Conservation (phyloP, 768 basidiomycete genomes). For the Megacollybia marginata region DNA sequence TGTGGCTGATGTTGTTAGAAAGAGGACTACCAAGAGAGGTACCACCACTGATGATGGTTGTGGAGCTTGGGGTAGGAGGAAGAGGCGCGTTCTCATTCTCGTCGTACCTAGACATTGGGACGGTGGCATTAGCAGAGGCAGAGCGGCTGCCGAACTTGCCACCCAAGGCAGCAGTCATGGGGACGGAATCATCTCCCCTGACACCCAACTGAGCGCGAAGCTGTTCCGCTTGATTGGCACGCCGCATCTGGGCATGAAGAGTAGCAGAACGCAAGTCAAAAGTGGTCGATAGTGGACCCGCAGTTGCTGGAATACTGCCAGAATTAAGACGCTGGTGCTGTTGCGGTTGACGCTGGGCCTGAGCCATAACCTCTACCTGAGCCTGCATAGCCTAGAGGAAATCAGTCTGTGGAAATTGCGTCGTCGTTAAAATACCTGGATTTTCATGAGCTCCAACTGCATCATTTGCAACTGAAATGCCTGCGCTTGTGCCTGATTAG, state of each 20-base stretch:
- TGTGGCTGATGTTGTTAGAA: constrained; percentile 28
- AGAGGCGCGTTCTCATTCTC: constrained; percentile 32
- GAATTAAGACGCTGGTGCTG: constrained; percentile 39
- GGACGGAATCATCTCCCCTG: constrained; percentile 49
- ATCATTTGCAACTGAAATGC: constrained; percentile 79
- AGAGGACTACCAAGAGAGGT: constrained; percentile 54
- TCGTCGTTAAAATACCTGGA: constrained; percentile 48
- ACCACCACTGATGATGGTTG: constrained; percentile 67
- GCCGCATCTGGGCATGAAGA: constrained; percentile 53
- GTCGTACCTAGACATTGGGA: constrained; percentile 27
- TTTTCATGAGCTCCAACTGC: constrained; percentile 74
- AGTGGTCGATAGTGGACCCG: constrained; percentile 55
- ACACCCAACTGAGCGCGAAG: constrained; percentile 54
- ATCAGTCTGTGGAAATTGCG: constrained; percentile 5
- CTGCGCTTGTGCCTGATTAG: constrained; percentile 44
- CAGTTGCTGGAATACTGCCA: constrained; percentile 55
- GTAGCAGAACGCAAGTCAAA: constrained; percentile 61
- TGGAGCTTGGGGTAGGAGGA: constrained; percentile 53
- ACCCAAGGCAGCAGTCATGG: constrained; percentile 76
- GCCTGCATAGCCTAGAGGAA: constrained; percentile 51
- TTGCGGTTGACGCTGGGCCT: constrained; percentile 41
- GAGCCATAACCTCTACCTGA: constrained; percentile 64
- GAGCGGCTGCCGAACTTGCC: constrained; percentile 71
- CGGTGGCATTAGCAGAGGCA: constrained; percentile 27
- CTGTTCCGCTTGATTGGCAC: constrained; percentile 62